Conservation (phyloP, 805 yeast genomes). For the Teunomyces lycoperdinae region DNA sequence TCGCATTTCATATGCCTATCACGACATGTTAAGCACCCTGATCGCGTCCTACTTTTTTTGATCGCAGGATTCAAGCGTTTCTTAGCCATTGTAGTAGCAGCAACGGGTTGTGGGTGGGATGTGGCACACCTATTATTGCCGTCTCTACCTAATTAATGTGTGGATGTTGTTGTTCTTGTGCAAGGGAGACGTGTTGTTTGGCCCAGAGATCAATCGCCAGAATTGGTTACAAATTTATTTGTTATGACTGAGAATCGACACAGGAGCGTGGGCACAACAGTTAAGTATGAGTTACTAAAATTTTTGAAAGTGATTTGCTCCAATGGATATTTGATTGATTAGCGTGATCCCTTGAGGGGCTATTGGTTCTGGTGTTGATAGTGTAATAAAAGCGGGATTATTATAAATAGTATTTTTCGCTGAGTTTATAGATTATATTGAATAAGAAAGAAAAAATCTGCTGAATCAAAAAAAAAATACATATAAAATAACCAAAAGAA, state of each 20-base stretch:
- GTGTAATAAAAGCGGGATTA: constrained; percentile 1
- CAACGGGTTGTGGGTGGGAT: not conserved
- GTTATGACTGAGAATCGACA: constrained; percentile 4
- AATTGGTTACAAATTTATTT: constrained; percentile 1
- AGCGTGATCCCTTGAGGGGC: constrained; percentile 1
- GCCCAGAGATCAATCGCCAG: constrained; percentile 1
- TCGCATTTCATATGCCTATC: constrained; percentile 69
- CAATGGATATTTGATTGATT: constrained; percentile 1
- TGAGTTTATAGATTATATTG: constrained; percentile 2
- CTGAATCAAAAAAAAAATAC: constrained; percentile 2
- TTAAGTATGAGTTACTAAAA: not conserved
- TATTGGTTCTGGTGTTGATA: not conserved
- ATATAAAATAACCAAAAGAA: constrained; percentile 1
- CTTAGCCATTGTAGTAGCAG: constrained; percentile 18
- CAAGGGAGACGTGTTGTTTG: not conserved
- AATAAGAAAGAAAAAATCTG: constrained; percentile 2
- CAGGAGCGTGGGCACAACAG: not conserved
- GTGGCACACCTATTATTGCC: not conserved
- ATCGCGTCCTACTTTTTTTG: constrained; percentile 39
- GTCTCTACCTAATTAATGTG: not conserved
- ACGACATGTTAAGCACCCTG: constrained; percentile 62
- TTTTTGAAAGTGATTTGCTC: not conserved
- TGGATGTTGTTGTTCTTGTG: not conserved
- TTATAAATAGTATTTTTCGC: constrained; percentile 3
- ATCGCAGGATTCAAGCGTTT: constrained; percentile 20